These are phyloP conservation scores for Carex pumila DNA, from an alignment of 176 grass and related monocot species.

Conservation along the genomic window DNA sequence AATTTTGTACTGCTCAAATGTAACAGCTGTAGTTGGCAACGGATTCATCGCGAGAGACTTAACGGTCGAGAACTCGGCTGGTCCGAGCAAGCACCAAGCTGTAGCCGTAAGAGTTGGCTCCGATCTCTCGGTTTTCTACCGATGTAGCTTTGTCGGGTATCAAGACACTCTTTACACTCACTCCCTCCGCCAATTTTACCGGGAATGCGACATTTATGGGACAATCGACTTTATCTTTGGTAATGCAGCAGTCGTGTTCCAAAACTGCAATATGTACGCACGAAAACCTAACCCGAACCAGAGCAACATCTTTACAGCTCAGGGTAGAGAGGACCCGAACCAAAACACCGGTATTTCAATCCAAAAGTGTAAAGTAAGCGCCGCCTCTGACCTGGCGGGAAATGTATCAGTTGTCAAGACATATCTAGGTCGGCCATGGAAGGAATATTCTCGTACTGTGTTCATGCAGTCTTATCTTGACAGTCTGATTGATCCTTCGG, in stretches of 20 bases:
- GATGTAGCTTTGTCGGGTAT: conserved; percentile 75
- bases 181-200: conserved; percentile 75
- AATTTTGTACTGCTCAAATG: neutral
- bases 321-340: conserved; percentile 69
- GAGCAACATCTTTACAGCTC: conserved; percentile 61
- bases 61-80: too few relatives aligned
- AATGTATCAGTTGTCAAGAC: conserved; percentile 30
- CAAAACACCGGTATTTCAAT: conserved; percentile 85
- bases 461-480: conserved; percentile 54
- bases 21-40: too few relatives aligned
- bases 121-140: too few relatives aligned
- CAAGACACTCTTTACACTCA: conserved; percentile 94
- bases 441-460: conserved; percentile 62
- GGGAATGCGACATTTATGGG: conserved; percentile 78
- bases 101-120: conserved; percentile 49
- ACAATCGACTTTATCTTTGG: conserved; percentile 78
- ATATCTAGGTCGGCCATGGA: conserved; percentile 68
- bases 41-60: too few relatives aligned
- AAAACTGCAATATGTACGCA: conserved; percentile 68
- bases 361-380: conserved; percentile 56
- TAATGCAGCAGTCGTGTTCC: conserved; percentile 60
- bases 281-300: conserved; percentile 46
- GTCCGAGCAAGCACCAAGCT: too few relatives aligned
- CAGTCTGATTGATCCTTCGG: conserved; percentile 34
- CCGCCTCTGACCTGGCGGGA: conserved; percentile 39